A percentile compares a stretch with the other conserved stretches of the same genome.
phyloP scores from a whole-genome alignment of 2,329 filamentous ascomycete species.

The Colletotrichum sp. region DNA sequence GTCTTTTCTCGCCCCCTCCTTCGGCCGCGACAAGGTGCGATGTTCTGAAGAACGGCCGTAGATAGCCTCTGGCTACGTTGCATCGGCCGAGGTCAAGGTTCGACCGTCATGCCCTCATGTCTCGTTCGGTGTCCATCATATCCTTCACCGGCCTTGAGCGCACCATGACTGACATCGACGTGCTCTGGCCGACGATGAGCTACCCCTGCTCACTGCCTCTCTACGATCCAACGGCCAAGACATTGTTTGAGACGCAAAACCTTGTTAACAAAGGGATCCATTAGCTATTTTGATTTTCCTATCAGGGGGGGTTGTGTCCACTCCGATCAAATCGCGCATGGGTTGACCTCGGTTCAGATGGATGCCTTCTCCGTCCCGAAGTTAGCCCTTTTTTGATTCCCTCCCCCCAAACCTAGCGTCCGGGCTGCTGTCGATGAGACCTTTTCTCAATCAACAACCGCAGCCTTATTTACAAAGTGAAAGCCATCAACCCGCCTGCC shows the following conservation, averaged over 20 bases:
- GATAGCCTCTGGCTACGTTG: background rate
- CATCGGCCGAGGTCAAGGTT: background rate
- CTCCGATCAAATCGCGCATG: background rate
- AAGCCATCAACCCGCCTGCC: background rate
- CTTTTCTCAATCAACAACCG: background rate
- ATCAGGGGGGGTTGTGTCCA: background rate
- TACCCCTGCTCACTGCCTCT: background rate
- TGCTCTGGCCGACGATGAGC: background rate
- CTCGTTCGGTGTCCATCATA: background rate
- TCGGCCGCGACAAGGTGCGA: background rate
- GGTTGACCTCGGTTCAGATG: background rate
- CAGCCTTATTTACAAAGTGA: slow-evolving; percentile 8
- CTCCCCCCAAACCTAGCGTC: background rate
- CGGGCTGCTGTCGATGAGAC: background rate
- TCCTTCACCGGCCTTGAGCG: background rate
- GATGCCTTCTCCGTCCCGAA: background rate
- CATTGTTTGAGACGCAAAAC: background rate
- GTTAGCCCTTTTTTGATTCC: background rate
- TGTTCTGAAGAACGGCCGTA: background rate
- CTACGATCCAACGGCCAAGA: background rate
- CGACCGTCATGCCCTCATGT: background rate
- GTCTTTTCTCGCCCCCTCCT: background rate
- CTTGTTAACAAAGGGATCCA: slow-evolving; percentile 8
- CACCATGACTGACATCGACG: background rate
- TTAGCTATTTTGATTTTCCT: slow-evolving; percentile 14